Evolutionary conservation across 2,329 filamentous ascomycete species (phyloP).

Genomic region (Trichoderma semiorbis): DNA sequence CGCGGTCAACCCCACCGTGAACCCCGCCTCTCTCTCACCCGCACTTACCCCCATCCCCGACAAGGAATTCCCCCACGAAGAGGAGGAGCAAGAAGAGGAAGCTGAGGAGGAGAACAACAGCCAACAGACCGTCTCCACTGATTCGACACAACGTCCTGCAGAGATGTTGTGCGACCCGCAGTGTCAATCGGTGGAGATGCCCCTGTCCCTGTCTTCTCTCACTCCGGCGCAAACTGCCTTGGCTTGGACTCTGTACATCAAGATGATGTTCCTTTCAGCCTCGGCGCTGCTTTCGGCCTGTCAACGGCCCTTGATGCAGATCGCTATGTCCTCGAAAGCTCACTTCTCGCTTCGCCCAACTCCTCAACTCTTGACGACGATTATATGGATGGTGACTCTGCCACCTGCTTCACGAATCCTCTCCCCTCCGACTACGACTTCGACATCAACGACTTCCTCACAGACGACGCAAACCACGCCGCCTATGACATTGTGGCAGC

Average conservation of each 20-base stretch:
- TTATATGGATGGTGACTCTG: constrained; percentile 62
- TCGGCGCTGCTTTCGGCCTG: constrained; percentile 66
- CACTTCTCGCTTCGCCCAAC: constrained; percentile 71
- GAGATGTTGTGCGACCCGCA: constrained; percentile 99
- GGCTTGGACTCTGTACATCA: constrained; percentile 51
- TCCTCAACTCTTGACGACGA: constrained; percentile 62
- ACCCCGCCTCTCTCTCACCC: constrained; percentile 60
- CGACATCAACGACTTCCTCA: constrained; percentile 55
- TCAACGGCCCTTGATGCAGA: constrained; percentile 67
- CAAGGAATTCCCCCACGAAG: constrained; percentile 24
- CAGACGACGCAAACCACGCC: constrained; percentile 46
- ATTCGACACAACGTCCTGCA: constrained; percentile 99
- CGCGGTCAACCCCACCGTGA: constrained; percentile 48
- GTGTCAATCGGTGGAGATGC: constrained; percentile 85
- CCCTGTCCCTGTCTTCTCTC: constrained; percentile 43
- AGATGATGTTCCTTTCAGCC: constrained; percentile 62
- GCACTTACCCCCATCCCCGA: constrained; percentile 50
- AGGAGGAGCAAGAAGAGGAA: background rate
- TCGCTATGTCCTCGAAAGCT: constrained; percentile 73
- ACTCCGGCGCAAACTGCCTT: constrained; percentile 38
- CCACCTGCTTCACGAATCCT: constrained; percentile 42
- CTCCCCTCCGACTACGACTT: constrained; percentile 40
- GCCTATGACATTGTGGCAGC: constrained; percentile 47
- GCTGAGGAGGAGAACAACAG: constrained; percentile 19
- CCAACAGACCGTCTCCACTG: constrained; percentile 56